phyloP scores from a whole-genome alignment of 140 eudicot genomes.

The Erigeron philadelphicus region DNA sequence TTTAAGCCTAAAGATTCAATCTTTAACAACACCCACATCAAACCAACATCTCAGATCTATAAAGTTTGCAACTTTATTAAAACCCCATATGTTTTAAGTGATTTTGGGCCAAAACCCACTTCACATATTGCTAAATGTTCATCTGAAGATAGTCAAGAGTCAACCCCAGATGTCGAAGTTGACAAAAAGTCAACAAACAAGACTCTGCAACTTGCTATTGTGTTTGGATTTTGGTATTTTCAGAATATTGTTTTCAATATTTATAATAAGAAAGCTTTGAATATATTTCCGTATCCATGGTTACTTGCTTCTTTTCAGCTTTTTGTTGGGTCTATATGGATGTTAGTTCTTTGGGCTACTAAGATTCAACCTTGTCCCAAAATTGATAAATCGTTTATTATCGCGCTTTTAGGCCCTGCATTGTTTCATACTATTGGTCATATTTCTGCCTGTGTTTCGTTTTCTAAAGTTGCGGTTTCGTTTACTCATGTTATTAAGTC shows the following conservation, averaged over 20 bases:
- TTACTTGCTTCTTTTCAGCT: constrained; percentile 82
- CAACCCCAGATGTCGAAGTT: constrained; percentile 51
- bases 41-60: constrained; percentile 42
- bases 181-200: constrained; percentile 48
- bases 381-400: constrained; percentile 54
- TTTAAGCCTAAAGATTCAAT: constrained; percentile 19
- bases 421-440: constrained; percentile 93
- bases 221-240: constrained; percentile 88
- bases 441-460: constrained; percentile 95
- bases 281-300: constrained; percentile 90
- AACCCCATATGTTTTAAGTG: constrained; percentile 21
- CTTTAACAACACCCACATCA: constrained; percentile 28
- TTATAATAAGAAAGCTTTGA: constrained; percentile 70
- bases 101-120: constrained; percentile 24
- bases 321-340: constrained; percentile 73
- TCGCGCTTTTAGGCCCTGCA: constrained; percentile 91
- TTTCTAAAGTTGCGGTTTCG: constrained; percentile 95
- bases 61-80: constrained; percentile 10
- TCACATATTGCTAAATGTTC: constrained; percentile 41
- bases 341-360: constrained; percentile 68
- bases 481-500: constrained; percentile 98
- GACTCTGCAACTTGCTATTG: constrained; percentile 58
- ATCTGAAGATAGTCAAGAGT: constrained; percentile 46
- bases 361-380: constrained; percentile 79
- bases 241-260: constrained; percentile 88